phyloP scores from a whole-genome alignment of 306 rosid species.

The Lathyrus aphaca region DNA sequence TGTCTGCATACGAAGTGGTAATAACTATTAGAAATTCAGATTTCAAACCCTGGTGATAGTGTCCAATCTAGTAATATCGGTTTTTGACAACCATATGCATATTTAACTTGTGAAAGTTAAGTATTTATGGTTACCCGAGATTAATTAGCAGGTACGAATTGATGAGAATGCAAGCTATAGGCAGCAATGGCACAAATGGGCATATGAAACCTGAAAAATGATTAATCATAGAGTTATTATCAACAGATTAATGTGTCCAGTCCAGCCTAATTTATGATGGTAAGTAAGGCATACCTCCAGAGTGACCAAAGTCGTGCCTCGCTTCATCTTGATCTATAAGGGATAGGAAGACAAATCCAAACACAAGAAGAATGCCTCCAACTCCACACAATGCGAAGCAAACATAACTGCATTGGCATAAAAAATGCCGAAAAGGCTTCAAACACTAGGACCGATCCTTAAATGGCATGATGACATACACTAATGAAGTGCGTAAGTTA shows the following conservation, averaged over 20 bases:
- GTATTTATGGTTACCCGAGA: no score
- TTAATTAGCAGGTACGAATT: conserved; percentile 74
- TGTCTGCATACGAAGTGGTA: no score
- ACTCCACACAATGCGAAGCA: conserved; percentile 69
- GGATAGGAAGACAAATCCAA: conserved; percentile 62
- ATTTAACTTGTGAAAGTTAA: no score
- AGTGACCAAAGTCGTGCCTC: conserved; percentile 82
- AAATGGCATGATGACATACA: no score
- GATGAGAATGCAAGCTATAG: conserved; percentile 74
- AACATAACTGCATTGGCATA: no score
- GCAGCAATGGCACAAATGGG: conserved; percentile 89
- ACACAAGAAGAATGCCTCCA: conserved; percentile 67
- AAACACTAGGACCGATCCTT: no score
- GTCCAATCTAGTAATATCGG: no score
- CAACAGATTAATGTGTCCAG: conserved; percentile 6
- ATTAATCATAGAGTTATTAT: conserved; percentile 29
- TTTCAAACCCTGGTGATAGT: no score
- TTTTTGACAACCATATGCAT: conserved; percentile 4
- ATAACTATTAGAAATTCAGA: no score
- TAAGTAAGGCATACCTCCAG: conserved; percentile 71
- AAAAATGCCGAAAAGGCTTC: no score
- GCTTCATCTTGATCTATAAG: conserved; percentile 86
- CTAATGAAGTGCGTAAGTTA: no score
- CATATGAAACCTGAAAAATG: conserved; percentile 75
- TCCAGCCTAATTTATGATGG: neutral